Conservation (phyloP, 805 yeast species). For the Yarrowia sp. region DNA sequence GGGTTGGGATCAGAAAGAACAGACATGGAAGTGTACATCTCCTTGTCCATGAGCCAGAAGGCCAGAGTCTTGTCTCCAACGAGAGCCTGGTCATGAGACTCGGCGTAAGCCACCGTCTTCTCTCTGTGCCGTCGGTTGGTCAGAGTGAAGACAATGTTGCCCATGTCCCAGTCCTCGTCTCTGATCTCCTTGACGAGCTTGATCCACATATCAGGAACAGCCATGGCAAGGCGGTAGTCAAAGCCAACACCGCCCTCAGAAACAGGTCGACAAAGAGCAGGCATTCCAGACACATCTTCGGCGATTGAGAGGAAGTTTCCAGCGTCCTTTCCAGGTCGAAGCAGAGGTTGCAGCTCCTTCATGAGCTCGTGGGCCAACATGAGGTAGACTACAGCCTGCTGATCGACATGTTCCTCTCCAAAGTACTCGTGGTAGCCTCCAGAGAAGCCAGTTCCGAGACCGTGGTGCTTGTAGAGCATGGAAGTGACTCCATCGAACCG, state of each 20-base stretch:
- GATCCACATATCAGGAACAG: slow-evolving; percentile 99
- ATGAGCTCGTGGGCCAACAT: slow-evolving; percentile 90
- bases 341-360: slow-evolving; percentile 55
- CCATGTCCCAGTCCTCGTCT: slow-evolving; percentile 94
- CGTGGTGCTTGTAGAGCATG: slow-evolving; percentile 92
- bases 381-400: slow-evolving; percentile 83
- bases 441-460: slow-evolving; percentile 83
- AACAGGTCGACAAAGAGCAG: slow-evolving; percentile 84
- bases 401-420: slow-evolving; percentile 73
- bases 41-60: slow-evolving; percentile 98
- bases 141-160: slow-evolving; percentile 76
- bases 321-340: slow-evolving; percentile 7
- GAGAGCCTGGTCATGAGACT: slow-evolving; percentile 95
- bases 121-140: slow-evolving; percentile 89
- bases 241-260: slow-evolving; percentile 87
- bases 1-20: slow-evolving; percentile 73
- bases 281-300: slow-evolving; percentile 98
- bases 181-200: slow-evolving; percentile 80
- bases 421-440: slow-evolving; percentile 94
- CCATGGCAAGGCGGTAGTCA: slow-evolving; percentile 94
- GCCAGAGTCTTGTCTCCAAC: slow-evolving; percentile 97
- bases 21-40: slow-evolving; percentile 97
- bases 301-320: slow-evolving; percentile 76
- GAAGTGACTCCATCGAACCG: slow-evolving; percentile 96
- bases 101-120: slow-evolving; percentile 89